Evolutionary conservation across 306 rosid genomes (phyloP), one percentile per base, ranked within the genome.

Genomic region (Cyamopsis tetragonoloba): DNA sequence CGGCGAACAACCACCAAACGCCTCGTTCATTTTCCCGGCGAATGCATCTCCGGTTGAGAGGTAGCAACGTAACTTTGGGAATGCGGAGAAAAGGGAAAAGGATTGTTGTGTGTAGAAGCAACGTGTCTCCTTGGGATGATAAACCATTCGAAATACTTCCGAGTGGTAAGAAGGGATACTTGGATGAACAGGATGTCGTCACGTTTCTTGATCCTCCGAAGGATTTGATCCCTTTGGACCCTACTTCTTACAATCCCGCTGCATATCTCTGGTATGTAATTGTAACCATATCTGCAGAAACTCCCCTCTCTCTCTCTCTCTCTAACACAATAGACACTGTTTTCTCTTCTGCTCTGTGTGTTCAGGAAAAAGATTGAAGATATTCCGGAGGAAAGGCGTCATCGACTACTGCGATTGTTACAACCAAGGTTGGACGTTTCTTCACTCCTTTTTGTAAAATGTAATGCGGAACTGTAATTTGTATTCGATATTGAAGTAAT

Each of bases 321-420:
- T 2, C 31, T 1, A n/a, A n/a, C n/a, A n/a, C n/a, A n/a, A n/a
- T n/a, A n/a, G n/a, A n/a, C 54, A 6, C 44, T 38, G 34, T 13
- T 10, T 24, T 37, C 23, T 62, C 54, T 62, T 77, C n/a, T 18
- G 12, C 12, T 26, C 14, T 43, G 30, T 41, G n/a, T 54, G 64
- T 68, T 30, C 71, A 92, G 96, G 98, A 92, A 92, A 84, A 92
- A 89, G 41, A 85, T 92, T 75, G 95, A 85, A 73, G 91, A 83
- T 65, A 77, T 92, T 81, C 88, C 98, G 11, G 83, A 80, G 73
- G 91, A 87, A 84, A 86, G 95, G 78, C 95, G 92, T 18, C 83
- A 79, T 81, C 85, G 84, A 43, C 79, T 92, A 63, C 76, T 89
- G 76, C 73, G 1, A 59, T 74, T 87, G 84, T 69, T 92, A 49